Percentiles rank a stretch among this genome's conserved stretches.
Evolutionary conservation across 2,329 filamentous ascomycete species (phyloP).

Genomic region (Magnaporthiopsis poae): DNA sequence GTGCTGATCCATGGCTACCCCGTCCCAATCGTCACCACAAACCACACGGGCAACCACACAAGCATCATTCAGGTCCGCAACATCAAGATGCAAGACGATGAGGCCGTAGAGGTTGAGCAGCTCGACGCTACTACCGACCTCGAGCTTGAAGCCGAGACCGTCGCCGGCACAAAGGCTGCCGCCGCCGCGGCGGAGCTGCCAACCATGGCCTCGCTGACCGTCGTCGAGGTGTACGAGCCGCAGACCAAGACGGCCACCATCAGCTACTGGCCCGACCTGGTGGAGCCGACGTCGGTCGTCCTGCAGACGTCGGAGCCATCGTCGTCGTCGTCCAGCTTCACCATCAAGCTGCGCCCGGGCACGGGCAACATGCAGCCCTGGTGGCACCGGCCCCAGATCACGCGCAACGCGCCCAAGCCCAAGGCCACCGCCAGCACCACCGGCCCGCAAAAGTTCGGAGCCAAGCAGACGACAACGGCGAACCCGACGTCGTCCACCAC

Average conservation of each 20-base stretch:
- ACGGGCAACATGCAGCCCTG: not conserved
- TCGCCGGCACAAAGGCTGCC: too few species aligned
- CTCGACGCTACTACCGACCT: not conserved
- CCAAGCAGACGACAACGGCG: not conserved
- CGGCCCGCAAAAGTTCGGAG: too few species aligned
- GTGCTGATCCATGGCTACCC: not conserved
- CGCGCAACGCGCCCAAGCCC: not conserved
- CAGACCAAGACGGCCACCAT: constrained; percentile 33
- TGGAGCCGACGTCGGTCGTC: not conserved
- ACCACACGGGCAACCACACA: not conserved
- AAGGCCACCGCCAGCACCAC: not conserved
- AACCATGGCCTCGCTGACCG: not conserved
- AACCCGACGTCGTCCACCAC: too few species aligned
- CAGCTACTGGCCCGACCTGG: constrained; percentile 18
- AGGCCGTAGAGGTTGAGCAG: not conserved
- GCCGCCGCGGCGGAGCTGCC: too few species aligned
- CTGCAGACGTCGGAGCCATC: too few species aligned
- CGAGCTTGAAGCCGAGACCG: not conserved
- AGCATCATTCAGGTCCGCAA: not conserved
- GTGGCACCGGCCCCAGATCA: not conserved
- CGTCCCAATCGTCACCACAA: not conserved
- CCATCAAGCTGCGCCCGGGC: not conserved
- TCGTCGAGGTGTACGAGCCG: constrained; percentile 21
- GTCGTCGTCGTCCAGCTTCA: not conserved
- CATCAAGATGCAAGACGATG: not conserved